Percentiles rank a stretch among this genome's conserved stretches.
Conservation (phyloP, 2,329 filamentous ascomycete genomes). For the Cytospora piceae region DNA sequence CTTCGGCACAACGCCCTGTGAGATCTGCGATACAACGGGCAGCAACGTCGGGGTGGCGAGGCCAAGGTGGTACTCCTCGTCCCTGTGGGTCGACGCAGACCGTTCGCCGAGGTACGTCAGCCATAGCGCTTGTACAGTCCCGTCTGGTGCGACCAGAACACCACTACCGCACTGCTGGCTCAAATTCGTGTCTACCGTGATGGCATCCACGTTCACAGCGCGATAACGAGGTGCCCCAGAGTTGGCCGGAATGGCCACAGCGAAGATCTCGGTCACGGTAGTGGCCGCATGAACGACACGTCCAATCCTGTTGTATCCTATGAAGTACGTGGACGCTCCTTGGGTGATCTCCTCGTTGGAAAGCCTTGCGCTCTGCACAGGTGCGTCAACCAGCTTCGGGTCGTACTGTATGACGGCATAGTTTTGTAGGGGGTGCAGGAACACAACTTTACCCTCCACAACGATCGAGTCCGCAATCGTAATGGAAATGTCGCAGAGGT, state of each 20-base stretch:
- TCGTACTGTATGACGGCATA: conserved; percentile 97
- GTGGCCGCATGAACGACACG: conserved; percentile 93
- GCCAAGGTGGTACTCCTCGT: conserved; percentile 91
- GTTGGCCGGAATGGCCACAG: conserved; percentile 94
- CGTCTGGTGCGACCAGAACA: conserved; percentile 86
- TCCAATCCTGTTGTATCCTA: conserved; percentile 97
- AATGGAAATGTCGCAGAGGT: conserved; percentile 93
- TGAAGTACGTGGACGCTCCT: conserved; percentile 91
- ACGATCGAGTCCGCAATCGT: conserved; percentile 97
- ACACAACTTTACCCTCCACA: conserved; percentile 90
- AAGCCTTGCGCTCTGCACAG: conserved; percentile 85
- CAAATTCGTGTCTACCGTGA: conserved; percentile 92
- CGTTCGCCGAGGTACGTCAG: conserved; percentile 90
- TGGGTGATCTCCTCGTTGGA: conserved; percentile 84
- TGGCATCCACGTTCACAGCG: conserved; percentile 93
- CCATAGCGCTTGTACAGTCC: conserved; percentile 94
- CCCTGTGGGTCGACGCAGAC: conserved; percentile 28
- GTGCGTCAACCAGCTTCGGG: conserved; percentile 87
- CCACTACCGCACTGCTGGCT: conserved; percentile 92
- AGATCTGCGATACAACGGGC: conserved; percentile 86
- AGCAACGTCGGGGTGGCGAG: conserved; percentile 86
- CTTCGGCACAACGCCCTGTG: conserved; percentile 75
- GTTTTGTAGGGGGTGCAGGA: conserved; percentile 95
- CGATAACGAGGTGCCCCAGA: conserved; percentile 84
- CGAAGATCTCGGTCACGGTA: conserved; percentile 94